Conservation (phyloP, 345 rosid species). For the Euphorbia peplus region DNA sequence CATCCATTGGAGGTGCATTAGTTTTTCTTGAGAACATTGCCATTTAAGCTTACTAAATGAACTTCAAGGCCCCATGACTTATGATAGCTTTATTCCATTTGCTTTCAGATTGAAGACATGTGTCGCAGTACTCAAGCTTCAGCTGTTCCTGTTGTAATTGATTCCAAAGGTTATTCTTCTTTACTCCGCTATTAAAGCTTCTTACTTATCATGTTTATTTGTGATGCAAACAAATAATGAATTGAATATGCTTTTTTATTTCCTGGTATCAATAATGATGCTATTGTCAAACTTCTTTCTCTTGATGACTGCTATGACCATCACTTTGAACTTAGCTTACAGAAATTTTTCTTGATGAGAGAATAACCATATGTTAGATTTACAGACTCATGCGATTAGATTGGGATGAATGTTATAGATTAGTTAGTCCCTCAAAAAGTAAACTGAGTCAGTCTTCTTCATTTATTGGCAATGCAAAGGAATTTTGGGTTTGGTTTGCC, state of each 20-base stretch:
- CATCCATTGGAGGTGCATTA: neutral
- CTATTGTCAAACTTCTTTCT: neutral
- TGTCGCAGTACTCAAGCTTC: conserved; percentile 66
- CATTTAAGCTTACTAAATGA: neutral
- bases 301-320: neutral
- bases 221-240: conserved; percentile 14
- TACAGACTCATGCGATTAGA: conserved; percentile 1
- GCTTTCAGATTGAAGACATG: conserved; percentile 78
- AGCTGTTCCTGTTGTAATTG: conserved; percentile 87
- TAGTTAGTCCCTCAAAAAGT: neutral
- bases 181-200: neutral
- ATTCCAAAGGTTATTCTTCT: conserved; percentile 71
- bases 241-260: neutral
- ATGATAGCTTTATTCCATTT: neutral
- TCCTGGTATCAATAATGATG: neutral
- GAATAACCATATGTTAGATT: neutral
- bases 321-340: neutral
- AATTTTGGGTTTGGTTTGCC: too few relatives aligned
- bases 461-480: too few relatives aligned
- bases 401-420: neutral
- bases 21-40: neutral
- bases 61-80: conserved; percentile 1
- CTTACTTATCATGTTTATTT: conserved; percentile 3
- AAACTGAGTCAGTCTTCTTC: too few relatives aligned
- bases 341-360: neutral